Base-by-base conservation (phyloP, 257 asterid genomes). In the Fraxinus americana region DNA sequence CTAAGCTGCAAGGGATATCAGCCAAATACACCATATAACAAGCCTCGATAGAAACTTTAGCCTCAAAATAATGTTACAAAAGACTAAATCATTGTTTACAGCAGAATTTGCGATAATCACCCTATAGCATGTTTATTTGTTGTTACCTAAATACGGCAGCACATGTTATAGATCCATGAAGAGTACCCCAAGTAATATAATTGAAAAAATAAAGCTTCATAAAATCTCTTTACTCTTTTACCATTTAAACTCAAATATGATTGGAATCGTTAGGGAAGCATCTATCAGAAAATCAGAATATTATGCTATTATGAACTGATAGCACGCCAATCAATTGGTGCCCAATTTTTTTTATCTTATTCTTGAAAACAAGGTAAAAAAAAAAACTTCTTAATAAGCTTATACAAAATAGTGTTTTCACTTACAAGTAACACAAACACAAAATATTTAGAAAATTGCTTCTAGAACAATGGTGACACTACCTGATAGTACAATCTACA, bases 401-500 rank as follows among this genome's bases (percentile, higher is more conserved):
- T 50, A 77, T 21, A 36, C n/a, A 70, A 61, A 63, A 8, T 59
- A 59, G 30, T 63, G 19, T 12, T 25, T 4, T 25, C 36, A 27
- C n/a, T 63, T 63, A 17, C 34, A 25, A 63, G 32, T 25, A 27
- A 63, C 32, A 12, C 30, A 12, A 13, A 39, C 39, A 63, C 8
- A 34, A 50, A 25, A 25, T 23, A 35, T 27, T 25, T 12, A 63
- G 36, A 63, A 3, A 27, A 63, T 11, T 11, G 36, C 69, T 63
- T 10, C 19, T 29, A 67, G 35, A 9, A 25, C 39, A 67, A 67
- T 54, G 25, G n/a, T 78, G 65, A 72, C 68, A 77, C 38, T 85
- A 92, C 99, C 94, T 88, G 89, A 93, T 84, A 80, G 90, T 76
- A 77, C 75, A 66, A 72, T 76, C 90, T 41, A 91, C 85, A 76